Evolutionary conservation across 2,329 filamentous ascomycete species (phyloP), one percentile per base, ranked within the genome.

Genomic region (Moelleriella libera): DNA sequence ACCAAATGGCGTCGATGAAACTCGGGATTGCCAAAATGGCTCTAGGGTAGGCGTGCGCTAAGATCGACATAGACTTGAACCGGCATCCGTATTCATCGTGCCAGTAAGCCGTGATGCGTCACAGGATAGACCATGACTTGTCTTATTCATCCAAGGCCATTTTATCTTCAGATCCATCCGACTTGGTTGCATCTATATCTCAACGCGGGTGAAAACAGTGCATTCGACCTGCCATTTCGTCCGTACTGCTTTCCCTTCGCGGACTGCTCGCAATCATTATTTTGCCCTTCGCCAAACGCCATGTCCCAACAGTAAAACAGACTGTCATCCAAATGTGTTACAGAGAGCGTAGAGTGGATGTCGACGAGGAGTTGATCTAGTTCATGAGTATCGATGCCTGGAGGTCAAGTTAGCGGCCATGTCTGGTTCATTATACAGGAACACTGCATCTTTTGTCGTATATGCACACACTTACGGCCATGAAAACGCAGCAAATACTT

Each of bases 401-500:
- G 29, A 28, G 9, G 7, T n/a, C 9, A 7, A 5, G 47, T 55
- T 21, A 55, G 53, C 42, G 3, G 21, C 21, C 21, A 21, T 21
- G 21, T 21, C 21, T 21, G 21, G 2, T 2, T 21, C 21, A 3
- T 21, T 34, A 14, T n/a, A 29, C 29, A n/a, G 30, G 10, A 12
- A n/a, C 2, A 34, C 5, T 41, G 10, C 10, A 21, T 4, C 8
- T 37, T 30, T 8, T 6, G 44, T 28, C 34, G 44, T 10, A 40
- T 5, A 30, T 4, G n/a, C n/a, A 5, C 28, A 5, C 47, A 64
- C 74, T 51, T 65, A 96, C 92, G 54, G 92, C 92, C 89, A 98
- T 97, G 57, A 88, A 67, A 32, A 96, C 74, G 63, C 90, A 97
- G 64, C 88, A 94, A 62, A 97, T 71, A 69, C 88, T 94, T 58